Evolutionary conservation across 225 moss, liverwort and hornwort species (phyloP), one percentile per base, ranked within the genome.

Genomic region (Anthoceros angustus): DNA sequence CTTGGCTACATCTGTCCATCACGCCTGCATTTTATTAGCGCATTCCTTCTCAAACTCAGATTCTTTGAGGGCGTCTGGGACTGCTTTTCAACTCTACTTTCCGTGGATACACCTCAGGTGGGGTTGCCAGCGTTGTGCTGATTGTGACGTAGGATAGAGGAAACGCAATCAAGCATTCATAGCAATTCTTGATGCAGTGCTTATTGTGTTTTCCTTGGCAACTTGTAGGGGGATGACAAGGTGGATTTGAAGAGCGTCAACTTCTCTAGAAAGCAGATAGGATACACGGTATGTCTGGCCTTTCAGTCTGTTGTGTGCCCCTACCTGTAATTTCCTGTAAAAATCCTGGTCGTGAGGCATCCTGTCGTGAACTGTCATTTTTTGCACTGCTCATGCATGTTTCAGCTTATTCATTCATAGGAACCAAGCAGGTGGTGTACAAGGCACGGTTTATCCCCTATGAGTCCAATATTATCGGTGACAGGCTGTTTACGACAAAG

Each of bases 1-100:
- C 39, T 23, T 43, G 12, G n/a, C 0, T 18, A 24, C 60, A 2
- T 5, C 18, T 8, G 4, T 25, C 62, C 42, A 26, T 68, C 0
- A 45, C 64, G 24, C 61, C 20, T 21, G 43, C 16, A 65, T n/a
- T 41, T 25, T 63, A 20, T 42, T 3, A 40, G 23, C 21, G 9
- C 23, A n/a, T 42, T 42, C 41, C 42, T 40, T 41, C 66, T 41
- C 24, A 5, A 39, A 41, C 15, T 42, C 75, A 98, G 95, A 62
- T 91, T 91, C 71, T 98, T 98, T 68, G 73, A 85, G 70, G 95
- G 95, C 62, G 85, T 81, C 46, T 98, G 95, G 95, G 84, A 80
- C 67, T 98, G 95, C 72, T 84, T 74, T 76, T 98, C 95, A 64
- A 88, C 91, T 50, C 80, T 98, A 60, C 77, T 86, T 62, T 85